These are phyloP conservation scores for Gonapodya sp. DNA, from an alignment of 192 early-diverging fungal species.

Conservation along the genomic window DNA sequence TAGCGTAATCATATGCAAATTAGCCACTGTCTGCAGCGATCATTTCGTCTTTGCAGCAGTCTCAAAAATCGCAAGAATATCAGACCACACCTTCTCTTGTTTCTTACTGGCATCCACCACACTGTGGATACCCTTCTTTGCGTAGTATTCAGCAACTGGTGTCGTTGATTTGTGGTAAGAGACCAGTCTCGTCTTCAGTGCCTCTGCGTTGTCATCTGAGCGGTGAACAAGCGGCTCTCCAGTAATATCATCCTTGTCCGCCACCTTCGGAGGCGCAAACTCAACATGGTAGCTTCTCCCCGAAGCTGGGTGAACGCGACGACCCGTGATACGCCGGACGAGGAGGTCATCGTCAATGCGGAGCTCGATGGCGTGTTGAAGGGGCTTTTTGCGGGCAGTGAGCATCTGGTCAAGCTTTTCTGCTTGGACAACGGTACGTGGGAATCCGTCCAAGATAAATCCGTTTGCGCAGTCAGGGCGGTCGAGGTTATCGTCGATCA, in stretches of 20 bases:
- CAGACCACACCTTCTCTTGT: constrained; percentile 80
- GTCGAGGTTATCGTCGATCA: constrained; percentile 95
- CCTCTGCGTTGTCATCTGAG: constrained; percentile 92
- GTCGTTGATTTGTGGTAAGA: constrained; percentile 54
- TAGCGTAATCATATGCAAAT: too few relatives aligned
- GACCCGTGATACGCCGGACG: constrained; percentile 92
- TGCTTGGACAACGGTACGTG: constrained; percentile 94
- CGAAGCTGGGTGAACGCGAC: constrained; percentile 86
- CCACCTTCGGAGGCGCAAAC: constrained; percentile 89
- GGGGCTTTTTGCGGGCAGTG: constrained; percentile 51
- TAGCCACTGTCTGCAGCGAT: background rate
- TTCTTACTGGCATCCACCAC: constrained; percentile 87
- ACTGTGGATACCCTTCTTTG: constrained; percentile 83
- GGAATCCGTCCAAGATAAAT: constrained; percentile 99
- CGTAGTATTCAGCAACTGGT: constrained; percentile 75
- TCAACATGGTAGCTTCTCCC: constrained; percentile 34
- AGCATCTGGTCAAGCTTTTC: constrained; percentile 98
- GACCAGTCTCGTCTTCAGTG: constrained; percentile 83
- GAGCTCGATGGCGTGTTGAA: constrained; percentile 88
- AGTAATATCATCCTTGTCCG: constrained; percentile 88
- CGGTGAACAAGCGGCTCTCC: constrained; percentile 96
- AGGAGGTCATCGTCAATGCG: constrained; percentile 87
- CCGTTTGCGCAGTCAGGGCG: constrained; percentile 95
- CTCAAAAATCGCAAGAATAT: constrained; percentile 78
- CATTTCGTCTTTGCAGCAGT: background rate